phyloP scores from a whole-genome alignment of 1,284 basidiomycete genomes.

The Ganoderma resinaceum region DNA sequence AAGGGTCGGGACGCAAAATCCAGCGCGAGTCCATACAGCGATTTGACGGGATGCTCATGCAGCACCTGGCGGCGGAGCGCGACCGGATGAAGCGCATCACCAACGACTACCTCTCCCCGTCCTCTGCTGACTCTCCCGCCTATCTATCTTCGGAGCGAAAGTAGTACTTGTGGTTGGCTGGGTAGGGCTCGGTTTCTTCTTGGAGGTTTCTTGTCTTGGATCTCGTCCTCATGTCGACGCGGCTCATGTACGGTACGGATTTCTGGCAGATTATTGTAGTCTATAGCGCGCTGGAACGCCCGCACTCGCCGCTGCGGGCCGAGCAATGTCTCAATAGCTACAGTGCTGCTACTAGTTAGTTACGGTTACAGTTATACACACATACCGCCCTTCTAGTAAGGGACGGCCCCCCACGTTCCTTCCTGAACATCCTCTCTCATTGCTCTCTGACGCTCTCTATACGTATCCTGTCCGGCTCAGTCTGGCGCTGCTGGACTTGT shows the following conservation, averaged over 20 bases:
- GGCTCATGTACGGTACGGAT: constrained; percentile 18
- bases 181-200: background rate
- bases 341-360: constrained; percentile 19
- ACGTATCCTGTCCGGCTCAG: background rate
- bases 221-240: background rate
- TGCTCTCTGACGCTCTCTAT: constrained; percentile 10
- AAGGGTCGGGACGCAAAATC: constrained; percentile 34
- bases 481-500: background rate
- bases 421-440: constrained; percentile 12
- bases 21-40: constrained; percentile 62
- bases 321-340: constrained; percentile 27
- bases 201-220: constrained; percentile 3
- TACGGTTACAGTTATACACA: background rate
- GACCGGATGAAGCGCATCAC: constrained; percentile 77
- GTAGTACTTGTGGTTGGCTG: constrained; percentile 1
- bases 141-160: constrained; percentile 2
- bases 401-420: constrained; percentile 29
- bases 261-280: constrained; percentile 14
- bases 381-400: constrained; percentile 19
- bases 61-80: constrained; percentile 79
- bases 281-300: constrained; percentile 10
- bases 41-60: constrained; percentile 76
- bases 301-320: constrained; percentile 13
- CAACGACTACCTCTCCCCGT: constrained; percentile 39
- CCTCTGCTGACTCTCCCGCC: constrained; percentile 27